These are phyloP conservation scores for Liriodendron chinense DNA, from an alignment of 164 flowering plant species.

Conservation along the genomic window DNA sequence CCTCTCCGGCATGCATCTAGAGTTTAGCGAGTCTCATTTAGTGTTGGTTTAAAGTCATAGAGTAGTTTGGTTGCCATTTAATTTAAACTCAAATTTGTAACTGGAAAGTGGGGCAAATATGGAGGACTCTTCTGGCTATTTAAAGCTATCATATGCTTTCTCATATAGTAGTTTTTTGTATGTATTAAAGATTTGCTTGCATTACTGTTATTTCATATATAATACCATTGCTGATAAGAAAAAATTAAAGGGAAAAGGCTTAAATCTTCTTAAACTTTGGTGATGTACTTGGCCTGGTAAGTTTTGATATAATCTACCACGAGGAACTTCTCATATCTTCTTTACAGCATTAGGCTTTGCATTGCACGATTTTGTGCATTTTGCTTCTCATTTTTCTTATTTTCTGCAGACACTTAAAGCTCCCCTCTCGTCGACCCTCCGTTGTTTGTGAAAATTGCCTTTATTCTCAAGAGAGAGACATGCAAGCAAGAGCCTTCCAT, in stretches of 20 bases:
- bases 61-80: no score
- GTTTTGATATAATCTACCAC: neutral
- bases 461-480: slow-evolving; percentile 59
- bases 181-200: neutral
- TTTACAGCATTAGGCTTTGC: neutral
- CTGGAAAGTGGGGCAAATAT: no score
- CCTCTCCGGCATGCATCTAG: no score
- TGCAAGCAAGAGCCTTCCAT: slow-evolving; percentile 87
- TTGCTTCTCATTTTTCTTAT: neutral
- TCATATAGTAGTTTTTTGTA: neutral
- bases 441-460: slow-evolving; percentile 92
- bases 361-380: neutral
- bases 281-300: neutral
- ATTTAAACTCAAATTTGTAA: no score
- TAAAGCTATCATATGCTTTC: no score
- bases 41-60: no score
- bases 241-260: neutral
- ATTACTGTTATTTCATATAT: neutral
- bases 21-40: no score
- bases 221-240: neutral
- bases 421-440: slow-evolving; percentile 83
- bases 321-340: neutral
- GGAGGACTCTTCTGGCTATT: no score
- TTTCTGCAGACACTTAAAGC: slow-evolving; percentile 69
- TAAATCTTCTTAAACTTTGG: neutral